Evolutionary conservation across 768 basidiomycete genomes (phyloP).

Genomic region (Tulasnella sp.): DNA sequence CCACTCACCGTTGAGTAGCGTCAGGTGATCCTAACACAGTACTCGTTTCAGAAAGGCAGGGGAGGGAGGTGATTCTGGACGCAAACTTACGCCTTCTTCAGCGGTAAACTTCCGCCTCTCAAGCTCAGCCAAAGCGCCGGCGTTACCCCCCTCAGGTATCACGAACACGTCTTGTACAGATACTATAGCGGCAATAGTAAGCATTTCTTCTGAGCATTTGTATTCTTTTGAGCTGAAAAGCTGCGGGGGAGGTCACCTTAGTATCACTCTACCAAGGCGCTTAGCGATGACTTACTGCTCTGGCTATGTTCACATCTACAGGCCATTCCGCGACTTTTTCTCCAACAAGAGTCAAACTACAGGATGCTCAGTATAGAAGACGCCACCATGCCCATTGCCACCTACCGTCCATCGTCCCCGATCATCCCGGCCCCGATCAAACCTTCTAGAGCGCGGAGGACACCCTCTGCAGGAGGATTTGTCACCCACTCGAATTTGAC

Average conservation of each 20-base stretch:
- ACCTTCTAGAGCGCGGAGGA: conserved; percentile 76
- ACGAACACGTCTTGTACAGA: conserved; percentile 90
- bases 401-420: conserved; percentile 53
- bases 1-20: conserved; percentile 69
- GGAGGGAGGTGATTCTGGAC: conserved; percentile 11
- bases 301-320: conserved; percentile 83
- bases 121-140: conserved; percentile 77
- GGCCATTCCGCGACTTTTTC: conserved; percentile 88
- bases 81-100: conserved; percentile 74
- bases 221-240: conserved; percentile 75
- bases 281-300: conserved; percentile 56
- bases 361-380: background rate
- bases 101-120: conserved; percentile 94
- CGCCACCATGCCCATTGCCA: too few species aligned
- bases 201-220: conserved; percentile 85
- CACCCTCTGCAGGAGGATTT: conserved; percentile 71
- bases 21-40: conserved; percentile 70
- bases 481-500: conserved; percentile 96
- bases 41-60: background rate
- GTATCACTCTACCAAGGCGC: too few species aligned
- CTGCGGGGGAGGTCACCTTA: conserved; percentile 35
- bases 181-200: conserved; percentile 94
- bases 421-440: conserved; percentile 73
- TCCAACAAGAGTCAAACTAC: conserved; percentile 52
- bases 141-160: conserved; percentile 63